Base-by-base conservation (phyloP, 495 filamentous ascomycete species). In the Penicillium canescens region DNA sequence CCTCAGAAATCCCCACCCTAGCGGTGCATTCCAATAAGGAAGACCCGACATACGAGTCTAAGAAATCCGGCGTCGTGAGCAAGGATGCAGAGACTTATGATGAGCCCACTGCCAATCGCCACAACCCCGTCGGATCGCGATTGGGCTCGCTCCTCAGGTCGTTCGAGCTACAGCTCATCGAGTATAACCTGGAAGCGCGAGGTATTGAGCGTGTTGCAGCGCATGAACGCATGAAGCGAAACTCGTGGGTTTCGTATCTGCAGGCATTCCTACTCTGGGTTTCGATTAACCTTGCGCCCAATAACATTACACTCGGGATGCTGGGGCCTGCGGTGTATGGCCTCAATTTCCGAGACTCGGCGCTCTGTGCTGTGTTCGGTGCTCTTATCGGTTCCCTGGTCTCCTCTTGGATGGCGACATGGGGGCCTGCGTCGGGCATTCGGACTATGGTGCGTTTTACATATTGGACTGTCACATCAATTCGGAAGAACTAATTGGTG, bases 261-360 rank as follows among this genome's bases (percentile, higher is more conserved):
- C 88, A 90, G 65, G 76, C 85, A 6, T 81, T 80, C 34, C 58
- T 89, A 40, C 70, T 91, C 13, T 92, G 89, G 89, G 75, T 90
- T 52, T 86, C 85, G 1, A 80, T 90, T 71, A 92, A 92, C 62
- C 75, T 90, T 31, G 85, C 86, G 0, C 82, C 86, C 42, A 89
- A 89, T 68, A 91, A 91, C 66, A 82, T 90, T 50, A 87, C 87
- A 0, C 75, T 89, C 7, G 89, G 86, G 2, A 84, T 90, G 76
- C 76, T 92, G 12, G 88, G 85, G 0, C 86, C 87, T 13, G 74
- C 80, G 2, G 77, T 89, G n/a, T 92, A 83, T 66, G 74, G 74
- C 1, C 76, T 92, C 7, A 83, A 83, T 33, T 91, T 91, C 60
- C 60, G 66, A 24, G 89, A 92, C 65, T 78, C 84, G 26, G 75